Conservation (phyloP, 2,329 filamentous ascomycete genomes). For the Orbilia brochopaga region DNA sequence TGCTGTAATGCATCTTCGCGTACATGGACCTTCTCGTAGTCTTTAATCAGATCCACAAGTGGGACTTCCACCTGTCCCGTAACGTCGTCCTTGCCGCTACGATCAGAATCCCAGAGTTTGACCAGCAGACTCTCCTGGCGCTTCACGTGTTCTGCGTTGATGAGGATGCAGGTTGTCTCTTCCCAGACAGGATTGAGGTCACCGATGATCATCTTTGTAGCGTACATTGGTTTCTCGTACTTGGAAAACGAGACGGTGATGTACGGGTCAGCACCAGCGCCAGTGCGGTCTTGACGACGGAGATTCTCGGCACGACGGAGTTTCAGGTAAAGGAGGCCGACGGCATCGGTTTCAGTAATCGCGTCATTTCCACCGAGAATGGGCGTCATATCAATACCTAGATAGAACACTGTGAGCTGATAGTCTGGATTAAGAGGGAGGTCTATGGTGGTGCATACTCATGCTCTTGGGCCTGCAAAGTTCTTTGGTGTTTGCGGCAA, state of each 20-base stretch:
- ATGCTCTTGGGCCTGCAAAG: constrained; percentile 96
- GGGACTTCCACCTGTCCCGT: constrained; percentile 93
- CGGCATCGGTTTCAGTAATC: constrained; percentile 82
- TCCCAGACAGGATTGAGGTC: constrained; percentile 92
- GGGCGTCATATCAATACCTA: constrained; percentile 79
- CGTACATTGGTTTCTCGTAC: constrained; percentile 97
- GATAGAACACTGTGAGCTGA: neutral
- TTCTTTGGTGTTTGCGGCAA: constrained; percentile 82
- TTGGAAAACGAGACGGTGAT: constrained; percentile 95
- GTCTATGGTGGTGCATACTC: constrained; percentile 69
- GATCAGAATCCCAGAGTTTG: constrained; percentile 95
- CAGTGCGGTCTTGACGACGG: constrained; percentile 88
- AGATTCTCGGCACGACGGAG: constrained; percentile 86
- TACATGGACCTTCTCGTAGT: constrained; percentile 90
- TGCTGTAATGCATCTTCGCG: constrained; percentile 83
- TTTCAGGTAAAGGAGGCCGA: constrained; percentile 86
- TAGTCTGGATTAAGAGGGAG: no score
- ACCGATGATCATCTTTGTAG: constrained; percentile 92
- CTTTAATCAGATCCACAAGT: constrained; percentile 91
- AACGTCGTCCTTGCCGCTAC: constrained; percentile 86
- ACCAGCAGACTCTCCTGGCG: constrained; percentile 91
- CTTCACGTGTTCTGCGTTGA: constrained; percentile 88
- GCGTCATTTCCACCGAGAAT: constrained; percentile 91
- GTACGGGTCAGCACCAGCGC: constrained; percentile 93
- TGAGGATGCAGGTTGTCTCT: constrained; percentile 81